Conservation (phyloP, 371 early-diverging fungal genomes). For the Haplosporangium sp. region DNA sequence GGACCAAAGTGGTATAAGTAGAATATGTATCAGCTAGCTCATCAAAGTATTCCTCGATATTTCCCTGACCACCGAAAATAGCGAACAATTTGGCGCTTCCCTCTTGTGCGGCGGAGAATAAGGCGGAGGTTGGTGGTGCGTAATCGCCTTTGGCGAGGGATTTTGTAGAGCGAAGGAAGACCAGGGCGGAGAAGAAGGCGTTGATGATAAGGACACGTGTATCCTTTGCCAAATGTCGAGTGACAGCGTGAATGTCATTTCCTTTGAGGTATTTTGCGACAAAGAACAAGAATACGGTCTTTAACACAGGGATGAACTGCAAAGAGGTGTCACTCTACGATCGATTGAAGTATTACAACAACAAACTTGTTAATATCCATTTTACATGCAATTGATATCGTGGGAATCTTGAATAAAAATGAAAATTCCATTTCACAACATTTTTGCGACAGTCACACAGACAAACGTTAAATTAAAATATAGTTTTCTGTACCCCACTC, state of each 20-base stretch:
- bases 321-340: slow-evolving; percentile 51
- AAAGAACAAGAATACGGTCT: slow-evolving; percentile 84
- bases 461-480: slow-evolving; percentile 17
- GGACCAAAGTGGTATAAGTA: slow-evolving; percentile 86
- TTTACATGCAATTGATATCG: slow-evolving; percentile 4
- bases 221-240: slow-evolving; percentile 68
- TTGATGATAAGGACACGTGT: slow-evolving; percentile 76
- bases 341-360: too few relatives aligned
- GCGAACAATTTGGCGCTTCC: slow-evolving; percentile 83
- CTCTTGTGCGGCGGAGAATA: slow-evolving; percentile 73
- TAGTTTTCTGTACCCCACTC: slow-evolving; percentile 2
- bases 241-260: slow-evolving; percentile 90
- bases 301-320: slow-evolving; percentile 79
- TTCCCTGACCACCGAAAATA: slow-evolving; percentile 97
- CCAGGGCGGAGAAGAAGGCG: slow-evolving; percentile 87
- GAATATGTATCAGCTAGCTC: slow-evolving; percentile 86
- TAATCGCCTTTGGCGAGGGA: slow-evolving; percentile 60
- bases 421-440: neutral
- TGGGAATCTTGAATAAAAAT: slow-evolving; percentile 16
- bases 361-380: neutral
- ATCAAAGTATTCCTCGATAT: slow-evolving; percentile 94
- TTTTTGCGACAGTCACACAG: neutral
- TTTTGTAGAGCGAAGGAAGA: slow-evolving; percentile 68
- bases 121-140: slow-evolving; percentile 67
- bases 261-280: slow-evolving; percentile 78